Evolutionary conservation across 2,329 filamentous ascomycete genomes (phyloP).

Genomic region (Sclerotinia glacialis): DNA sequence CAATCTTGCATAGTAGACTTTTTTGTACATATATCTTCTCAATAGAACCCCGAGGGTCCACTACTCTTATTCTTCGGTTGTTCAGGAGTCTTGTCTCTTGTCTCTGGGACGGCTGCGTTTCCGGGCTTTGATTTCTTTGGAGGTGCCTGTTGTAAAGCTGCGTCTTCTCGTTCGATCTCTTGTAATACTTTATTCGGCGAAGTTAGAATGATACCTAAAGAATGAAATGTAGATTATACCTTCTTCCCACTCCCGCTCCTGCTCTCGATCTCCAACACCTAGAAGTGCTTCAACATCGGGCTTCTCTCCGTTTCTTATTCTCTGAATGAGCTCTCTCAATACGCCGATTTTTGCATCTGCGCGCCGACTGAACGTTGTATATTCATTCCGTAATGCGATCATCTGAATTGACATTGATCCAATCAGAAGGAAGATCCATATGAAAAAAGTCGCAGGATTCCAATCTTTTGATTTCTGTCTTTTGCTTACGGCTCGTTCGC

Average conservation of each 20-base stretch:
- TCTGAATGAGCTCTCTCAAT: constrained; percentile 71
- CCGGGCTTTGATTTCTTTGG: constrained; percentile 31
- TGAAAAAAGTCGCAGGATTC: constrained; percentile 82
- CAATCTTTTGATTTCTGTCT: constrained; percentile 58
- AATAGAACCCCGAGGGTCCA: constrained; percentile 39
- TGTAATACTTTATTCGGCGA: constrained; percentile 51
- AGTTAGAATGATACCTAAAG: constrained; percentile 12
- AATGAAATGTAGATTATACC: constrained; percentile 48
- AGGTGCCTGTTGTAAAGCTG: constrained; percentile 41
- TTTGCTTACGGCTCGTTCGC: constrained; percentile 42
- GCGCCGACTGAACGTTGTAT: constrained; percentile 67
- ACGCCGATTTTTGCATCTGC: constrained; percentile 76
- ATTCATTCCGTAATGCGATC: constrained; percentile 75
- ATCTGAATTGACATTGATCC: constrained; percentile 95
- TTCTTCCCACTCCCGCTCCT: constrained; percentile 86
- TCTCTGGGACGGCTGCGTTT: neutral
- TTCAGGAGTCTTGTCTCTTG: constrained; percentile 22
- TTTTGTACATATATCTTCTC: constrained; percentile 16
- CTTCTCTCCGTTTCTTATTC: constrained; percentile 66
- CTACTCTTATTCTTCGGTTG: constrained; percentile 28
- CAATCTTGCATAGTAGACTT: constrained; percentile 29
- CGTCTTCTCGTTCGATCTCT: constrained; percentile 64
- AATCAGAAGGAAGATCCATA: constrained; percentile 79
- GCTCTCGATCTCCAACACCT: constrained; percentile 71
- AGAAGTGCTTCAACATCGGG: constrained; percentile 82